Base-by-base conservation (phyloP, 805 yeast genomes). In the Metschnikowia aberdeeniae region DNA sequence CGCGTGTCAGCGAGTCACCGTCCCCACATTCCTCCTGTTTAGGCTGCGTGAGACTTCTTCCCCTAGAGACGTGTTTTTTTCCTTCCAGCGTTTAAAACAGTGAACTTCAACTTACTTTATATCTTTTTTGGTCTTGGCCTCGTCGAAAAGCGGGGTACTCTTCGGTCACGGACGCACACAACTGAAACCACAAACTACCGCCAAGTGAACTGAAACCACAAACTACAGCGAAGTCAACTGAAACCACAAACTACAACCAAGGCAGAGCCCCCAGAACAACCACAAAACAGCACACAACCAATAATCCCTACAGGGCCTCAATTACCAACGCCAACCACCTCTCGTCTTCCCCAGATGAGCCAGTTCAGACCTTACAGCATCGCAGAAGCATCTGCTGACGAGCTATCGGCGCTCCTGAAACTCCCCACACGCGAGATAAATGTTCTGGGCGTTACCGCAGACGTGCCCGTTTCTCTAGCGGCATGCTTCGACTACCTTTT, bases 401-500 rank as follows among this genome's bases (percentile, higher is more conserved):
- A 39, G 6, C 42, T 39, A 30, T 34, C 35, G 12, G 34, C 42
- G 6, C 36, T 39, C 28, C 42, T 30, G 35, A 30, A 39, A 13
- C 34, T 24, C 10, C 42, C 42, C 5, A 39, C 42, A 6, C 42
- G 34, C 10, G 24, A 14, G 14, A 19, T 44, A 13, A 28, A 30
- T 9, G 36, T 49, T n/a, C 41, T 19, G 9, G 42, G 42, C 7
- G 6, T 42, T 1, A 7, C 43, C 2, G 42, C 36, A 2, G 34
- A 44, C 12, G 51, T 60, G 10, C 66, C 66, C 0, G n/a, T 46
- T 17, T 50, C 60, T 24, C 39, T 64, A 17, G 49, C 46, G 8
- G 59, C 56, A 28, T 50, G 62, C 31, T 57, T 58, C 36, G 30
- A 52, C 12, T 58, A 52, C 42, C 48, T 64, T 5, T 43, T 56